phyloP scores from a whole-genome alignment of 164 flowering plant species.

The Umbellularia californica region DNA sequence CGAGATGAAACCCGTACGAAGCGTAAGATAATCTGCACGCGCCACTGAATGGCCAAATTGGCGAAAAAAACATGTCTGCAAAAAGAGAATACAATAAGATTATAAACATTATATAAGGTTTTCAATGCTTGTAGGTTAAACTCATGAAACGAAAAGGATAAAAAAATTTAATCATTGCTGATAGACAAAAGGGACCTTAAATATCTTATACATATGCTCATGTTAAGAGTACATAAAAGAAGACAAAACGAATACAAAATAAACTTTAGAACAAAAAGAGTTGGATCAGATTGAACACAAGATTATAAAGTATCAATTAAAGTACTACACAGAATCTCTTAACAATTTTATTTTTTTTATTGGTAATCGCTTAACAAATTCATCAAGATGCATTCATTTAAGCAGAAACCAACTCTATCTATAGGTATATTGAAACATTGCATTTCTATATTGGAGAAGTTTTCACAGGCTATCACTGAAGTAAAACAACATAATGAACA shows the following conservation, averaged over 20 bases:
- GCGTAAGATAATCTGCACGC: conserved; percentile 82
- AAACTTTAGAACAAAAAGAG: background rate
- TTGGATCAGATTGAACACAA: too few relatives aligned
- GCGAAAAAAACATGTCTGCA: conserved; percentile 89
- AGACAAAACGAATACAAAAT: background rate
- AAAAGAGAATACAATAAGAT: background rate
- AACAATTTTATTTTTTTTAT: too few relatives aligned
- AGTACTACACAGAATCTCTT: too few relatives aligned
- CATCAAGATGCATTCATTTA: too few relatives aligned
- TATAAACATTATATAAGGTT: background rate
- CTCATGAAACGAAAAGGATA: background rate
- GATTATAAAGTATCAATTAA: too few relatives aligned
- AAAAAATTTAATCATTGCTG: background rate
- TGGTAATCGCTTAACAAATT: too few relatives aligned
- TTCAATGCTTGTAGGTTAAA: background rate
- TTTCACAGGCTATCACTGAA: too few relatives aligned
- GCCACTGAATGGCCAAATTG: conserved; percentile 93
- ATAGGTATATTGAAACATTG: too few relatives aligned
- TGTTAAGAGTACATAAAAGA: background rate
- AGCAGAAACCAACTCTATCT: too few relatives aligned
- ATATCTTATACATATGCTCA: background rate
- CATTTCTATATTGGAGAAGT: too few relatives aligned
- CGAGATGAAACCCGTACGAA: conserved; percentile 86
- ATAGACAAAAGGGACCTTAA: background rate
- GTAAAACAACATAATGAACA: too few relatives aligned